These are phyloP conservation scores for Plasmodium cynomolgi DNA, from an alignment of 169 alveolate genomes.

Conservation along the genomic window DNA sequence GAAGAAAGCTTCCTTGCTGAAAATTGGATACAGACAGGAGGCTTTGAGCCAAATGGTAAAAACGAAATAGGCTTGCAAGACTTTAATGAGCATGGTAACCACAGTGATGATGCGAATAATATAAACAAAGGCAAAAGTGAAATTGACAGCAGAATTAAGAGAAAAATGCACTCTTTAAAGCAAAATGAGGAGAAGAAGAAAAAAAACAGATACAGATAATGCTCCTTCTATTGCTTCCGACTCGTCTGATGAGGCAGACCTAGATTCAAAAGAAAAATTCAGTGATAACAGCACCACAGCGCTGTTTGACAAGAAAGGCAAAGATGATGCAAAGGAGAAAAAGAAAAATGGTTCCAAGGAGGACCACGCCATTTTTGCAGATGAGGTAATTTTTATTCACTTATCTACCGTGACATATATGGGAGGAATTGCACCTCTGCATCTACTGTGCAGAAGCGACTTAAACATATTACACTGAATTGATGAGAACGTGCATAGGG, in stretches of 20 bases:
- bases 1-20: background rate
- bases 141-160: conserved; percentile 21
- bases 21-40: background rate
- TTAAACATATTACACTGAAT: background rate
- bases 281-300: conserved; percentile 5
- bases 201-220: conserved; percentile 15
- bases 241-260: background rate
- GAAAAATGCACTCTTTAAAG: conserved; percentile 17
- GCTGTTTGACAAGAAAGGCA: background rate
- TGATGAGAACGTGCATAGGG: background rate
- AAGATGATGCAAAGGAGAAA: background rate
- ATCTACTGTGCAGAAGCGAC: background rate
- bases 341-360: background rate
- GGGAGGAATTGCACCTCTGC: background rate
- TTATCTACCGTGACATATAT: background rate
- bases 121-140: conserved; percentile 6
- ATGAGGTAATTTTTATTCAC: background rate
- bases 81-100: background rate
- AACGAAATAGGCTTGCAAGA: conserved; percentile 1
- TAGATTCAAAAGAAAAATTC: background rate
- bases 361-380: background rate
- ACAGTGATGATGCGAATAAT: background rate
- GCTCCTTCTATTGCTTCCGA: background rate
- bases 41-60: background rate
- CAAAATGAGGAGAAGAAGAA: conserved; percentile 18